phyloP scores from a whole-genome alignment of 306 rosid species.

The Alnus rubra region DNA sequence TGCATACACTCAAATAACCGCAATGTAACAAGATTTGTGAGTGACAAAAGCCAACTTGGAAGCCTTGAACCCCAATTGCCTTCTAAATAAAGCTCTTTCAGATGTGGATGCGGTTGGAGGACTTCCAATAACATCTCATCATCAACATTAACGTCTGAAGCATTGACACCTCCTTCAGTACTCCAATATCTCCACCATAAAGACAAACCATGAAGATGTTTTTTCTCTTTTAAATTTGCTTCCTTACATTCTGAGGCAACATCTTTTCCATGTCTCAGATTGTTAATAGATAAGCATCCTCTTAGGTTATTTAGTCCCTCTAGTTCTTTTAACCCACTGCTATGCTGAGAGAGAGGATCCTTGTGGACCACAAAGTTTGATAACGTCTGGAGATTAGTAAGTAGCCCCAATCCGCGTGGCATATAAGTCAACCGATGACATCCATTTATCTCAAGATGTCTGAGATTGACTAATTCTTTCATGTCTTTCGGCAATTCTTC shows the following conservation, averaged over 20 bases:
- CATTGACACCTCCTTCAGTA: background rate
- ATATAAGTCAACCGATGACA: background rate
- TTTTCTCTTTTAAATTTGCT: background rate
- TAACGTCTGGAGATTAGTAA: constrained; percentile 14
- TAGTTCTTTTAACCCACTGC: no score
- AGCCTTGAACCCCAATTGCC: background rate
- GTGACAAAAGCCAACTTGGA: background rate
- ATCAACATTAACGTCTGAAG: no score
- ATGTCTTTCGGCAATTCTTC: no score
- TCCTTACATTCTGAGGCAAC: no score
- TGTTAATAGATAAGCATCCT: no score
- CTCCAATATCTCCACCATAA: constrained; percentile 21
- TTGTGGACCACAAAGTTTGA: constrained; percentile 6
- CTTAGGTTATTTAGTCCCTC: no score
- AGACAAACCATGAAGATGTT: background rate
- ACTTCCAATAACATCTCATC: background rate
- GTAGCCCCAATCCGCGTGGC: background rate
- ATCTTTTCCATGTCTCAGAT: no score
- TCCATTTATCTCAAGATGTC: constrained; percentile 5
- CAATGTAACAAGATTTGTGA: constrained; percentile 7
- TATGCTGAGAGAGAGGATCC: no score
- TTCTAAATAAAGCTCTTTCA: background rate
- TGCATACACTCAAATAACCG: background rate
- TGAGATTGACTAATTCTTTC: background rate
- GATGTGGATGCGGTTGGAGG: background rate